Evolutionary conservation across 371 early-diverging fungal genomes (phyloP).

Genomic region (Mortierella sp.): DNA sequence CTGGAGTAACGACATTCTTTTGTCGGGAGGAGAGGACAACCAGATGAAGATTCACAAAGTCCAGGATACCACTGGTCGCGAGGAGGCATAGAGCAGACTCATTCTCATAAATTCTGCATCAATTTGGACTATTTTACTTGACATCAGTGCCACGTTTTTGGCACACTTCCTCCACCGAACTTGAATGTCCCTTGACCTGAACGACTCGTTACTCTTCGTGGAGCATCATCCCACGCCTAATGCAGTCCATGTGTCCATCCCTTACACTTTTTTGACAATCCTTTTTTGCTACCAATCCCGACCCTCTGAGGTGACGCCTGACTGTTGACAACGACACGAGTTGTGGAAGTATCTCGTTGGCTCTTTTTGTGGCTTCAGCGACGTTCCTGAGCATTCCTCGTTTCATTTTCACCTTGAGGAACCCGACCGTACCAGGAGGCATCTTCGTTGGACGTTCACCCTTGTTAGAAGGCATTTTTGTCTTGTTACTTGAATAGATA

Average conservation of each 20-base stretch:
- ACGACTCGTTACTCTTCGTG: neutral
- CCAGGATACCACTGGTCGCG: constrained; percentile 47
- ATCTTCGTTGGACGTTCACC: constrained; percentile 10
- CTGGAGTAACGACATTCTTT: constrained; percentile 79
- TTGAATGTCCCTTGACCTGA: constrained; percentile 25
- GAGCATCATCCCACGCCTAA: constrained; percentile 27
- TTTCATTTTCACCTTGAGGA: constrained; percentile 19
- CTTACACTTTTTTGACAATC: constrained; percentile 23
- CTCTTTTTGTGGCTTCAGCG: constrained; percentile 7
- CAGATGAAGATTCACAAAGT: constrained; percentile 78
- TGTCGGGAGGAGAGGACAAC: constrained; percentile 89
- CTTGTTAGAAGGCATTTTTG: constrained; percentile 13
- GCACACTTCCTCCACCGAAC: constrained; percentile 29
- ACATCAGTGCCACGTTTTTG: neutral
- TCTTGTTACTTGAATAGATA: constrained; percentile 1
- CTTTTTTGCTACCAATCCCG: constrained; percentile 22
- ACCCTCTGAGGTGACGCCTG: constrained; percentile 18
- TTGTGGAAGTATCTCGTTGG: constrained; percentile 1
- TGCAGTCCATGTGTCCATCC: constrained; percentile 37
- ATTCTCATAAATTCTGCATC: neutral
- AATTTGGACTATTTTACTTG: neutral
- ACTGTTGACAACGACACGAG: constrained; percentile 16
- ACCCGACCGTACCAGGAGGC: constrained; percentile 1
- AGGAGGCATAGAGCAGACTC: constrained; percentile 21
- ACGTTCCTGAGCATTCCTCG: constrained; percentile 4